Evolutionary conservation across 345 rosid genomes (phyloP), one percentile per base, ranked within the genome.

Genomic region (Luvunga scandens): DNA sequence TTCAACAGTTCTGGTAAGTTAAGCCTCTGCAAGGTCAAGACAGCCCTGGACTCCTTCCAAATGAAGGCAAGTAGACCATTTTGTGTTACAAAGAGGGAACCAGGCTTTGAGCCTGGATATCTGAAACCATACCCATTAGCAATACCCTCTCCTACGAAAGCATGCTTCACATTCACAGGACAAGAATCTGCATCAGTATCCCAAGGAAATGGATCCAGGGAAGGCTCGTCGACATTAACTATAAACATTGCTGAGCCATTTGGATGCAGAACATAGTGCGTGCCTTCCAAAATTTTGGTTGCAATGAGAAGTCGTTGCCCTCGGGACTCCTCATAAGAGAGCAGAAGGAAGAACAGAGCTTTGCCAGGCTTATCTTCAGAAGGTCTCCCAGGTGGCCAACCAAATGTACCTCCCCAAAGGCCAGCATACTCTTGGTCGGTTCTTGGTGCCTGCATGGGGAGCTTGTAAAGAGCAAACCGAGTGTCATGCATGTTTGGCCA

Each of bases 121-220:
- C 98, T 83, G 79, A 94, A 94, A 69, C 97, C 98, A 81, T 94
- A 94, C 31, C 97, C 96, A 66, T 94, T 89, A 12, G 97, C 93
- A 66, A 92, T 93, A 62, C 97, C 97, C 79, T 89, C 93, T 70
- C 98, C 96, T n/a, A 62, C 36, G 73, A 85, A 94, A 75, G 91
- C 89, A 75, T 89, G 76, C 69, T 85, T 83, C 39, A 87, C 79
- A 77, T 9, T 78, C 48, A 89, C 86, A 28, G 89, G 89, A 60
- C 75, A 73, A 31, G 88, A 86, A 73, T 87, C 87, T 76, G 88
- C 91, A 83, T 89, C 92, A 80, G 67, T 80, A 73, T 86, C 91
- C 89, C 91, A 87, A 64, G 97, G 97, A 86, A 94, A 94, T 12
- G 75, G 71, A 69, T 92, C 94, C 55, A 63, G 42, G n/a, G 92